Percentiles rank a stretch among this genome's conserved stretches.
These are phyloP conservation scores for Kodamaea leandrae DNA, from an alignment of 805 yeast genomes.

Conservation along the genomic window DNA sequence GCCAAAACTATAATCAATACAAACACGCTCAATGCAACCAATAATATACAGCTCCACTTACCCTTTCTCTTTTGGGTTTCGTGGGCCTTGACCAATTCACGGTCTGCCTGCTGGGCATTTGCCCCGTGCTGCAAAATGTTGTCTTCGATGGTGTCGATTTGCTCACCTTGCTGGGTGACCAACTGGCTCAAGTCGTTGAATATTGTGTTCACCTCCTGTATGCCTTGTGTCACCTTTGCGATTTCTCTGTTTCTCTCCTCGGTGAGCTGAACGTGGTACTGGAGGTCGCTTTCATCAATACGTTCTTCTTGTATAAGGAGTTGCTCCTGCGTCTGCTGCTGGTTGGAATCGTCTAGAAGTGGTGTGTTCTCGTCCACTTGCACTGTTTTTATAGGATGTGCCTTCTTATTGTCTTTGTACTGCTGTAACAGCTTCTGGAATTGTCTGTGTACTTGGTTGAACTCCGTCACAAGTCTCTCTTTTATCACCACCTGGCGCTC, in stretches of 20 bases:
- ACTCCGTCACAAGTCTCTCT: conserved; percentile 57
- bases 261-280: conserved; percentile 61
- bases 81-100: conserved; percentile 71
- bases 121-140: conserved; percentile 62
- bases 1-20: conserved; percentile 59
- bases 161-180: conserved; percentile 82
- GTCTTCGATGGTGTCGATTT: conserved; percentile 79
- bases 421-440: conserved; percentile 42
- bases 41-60: conserved; percentile 68
- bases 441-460: conserved; percentile 46
- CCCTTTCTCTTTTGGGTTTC: conserved; percentile 67
- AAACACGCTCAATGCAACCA: conserved; percentile 57
- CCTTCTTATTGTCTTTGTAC: conserved; percentile 48
- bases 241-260: conserved; percentile 76
- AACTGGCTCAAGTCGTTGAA: conserved; percentile 76
- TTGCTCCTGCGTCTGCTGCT: conserved; percentile 30
- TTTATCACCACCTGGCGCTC: conserved; percentile 43
- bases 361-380: conserved; percentile 37
- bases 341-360: conserved; percentile 31
- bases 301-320: conserved; percentile 29
- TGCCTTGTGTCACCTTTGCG: conserved; percentile 68
- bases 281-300: conserved; percentile 51
- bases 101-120: conserved; percentile 67
- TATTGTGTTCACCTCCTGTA: conserved; percentile 79
- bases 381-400: conserved; percentile 19